Evolutionary conservation across 306 rosid species (phyloP), one percentile per base, ranked within the genome.

Genomic region (Elaeagnus macrophylla): DNA sequence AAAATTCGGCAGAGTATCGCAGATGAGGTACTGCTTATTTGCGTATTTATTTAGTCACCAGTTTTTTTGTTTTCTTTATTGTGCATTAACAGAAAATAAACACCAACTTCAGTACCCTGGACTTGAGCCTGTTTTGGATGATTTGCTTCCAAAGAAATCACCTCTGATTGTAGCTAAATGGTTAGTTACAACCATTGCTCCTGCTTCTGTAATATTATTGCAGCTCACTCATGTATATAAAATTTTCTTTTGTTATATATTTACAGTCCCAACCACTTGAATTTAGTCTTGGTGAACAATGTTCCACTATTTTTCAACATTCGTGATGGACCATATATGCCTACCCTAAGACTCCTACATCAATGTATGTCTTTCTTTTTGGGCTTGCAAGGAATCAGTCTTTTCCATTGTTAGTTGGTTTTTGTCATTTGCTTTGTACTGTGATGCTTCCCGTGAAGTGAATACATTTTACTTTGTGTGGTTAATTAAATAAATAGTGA

Each of bases 241-340:
- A 37, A 47, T 38, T 48, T 48, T 41, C 45, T 48, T 17, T 53
- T 40, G 1, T 54, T 55, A 49, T 69, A 38, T 53, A 54, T 59
- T 67, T 80, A 68, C 71, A 91, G 99, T 71, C 99, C 86, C 77
- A 91, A 87, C 81, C 99, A 91, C 84, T 82, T 91, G 70, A 91
- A 87, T 77, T 77, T 91, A 74, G 96, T 91, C 16, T 75, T 91
- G 66, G 96, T 91, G 72, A 91, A 86, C 82, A 87, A 75, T 0
- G 89, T 86, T 77, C 99, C 99, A 7, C 75, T 91, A 54, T 91
- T 91, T 73, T 91, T 91, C 77, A 91, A 82, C 64, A 69, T 91
- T 57, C 96, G 96, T 13, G 99, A 91, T 73, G 99, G 99, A 38
- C 96, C 99, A 14, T 91, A 91, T 71, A 91, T 91, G 96, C 99